A percentile compares a stretch with the other conserved stretches of the same genome.
Conservation (phyloP, 1,284 basidiomycete genomes). For the Takashimella koratensis region DNA sequence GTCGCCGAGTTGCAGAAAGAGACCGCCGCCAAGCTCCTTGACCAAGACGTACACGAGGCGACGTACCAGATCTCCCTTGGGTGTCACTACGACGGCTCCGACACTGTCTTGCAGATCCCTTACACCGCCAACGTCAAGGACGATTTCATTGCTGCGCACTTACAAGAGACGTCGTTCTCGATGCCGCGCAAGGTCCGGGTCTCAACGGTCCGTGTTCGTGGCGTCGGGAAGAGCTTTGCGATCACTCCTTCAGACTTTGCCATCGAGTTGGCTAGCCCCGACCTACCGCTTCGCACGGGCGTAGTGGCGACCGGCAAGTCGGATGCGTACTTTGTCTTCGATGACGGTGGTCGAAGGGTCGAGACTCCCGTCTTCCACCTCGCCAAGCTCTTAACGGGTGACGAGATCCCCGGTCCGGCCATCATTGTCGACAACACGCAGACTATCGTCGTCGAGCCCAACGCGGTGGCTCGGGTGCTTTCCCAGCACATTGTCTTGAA, state of each 20-base stretch:
- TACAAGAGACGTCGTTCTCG: constrained; percentile 48
- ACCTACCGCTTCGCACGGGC: not conserved
- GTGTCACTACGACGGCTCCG: constrained; percentile 37
- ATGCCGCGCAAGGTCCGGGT: constrained; percentile 44
- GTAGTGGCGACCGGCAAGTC: constrained; percentile 8
- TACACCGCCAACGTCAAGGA: constrained; percentile 31
- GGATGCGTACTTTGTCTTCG: constrained; percentile 9
- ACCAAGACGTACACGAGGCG: constrained; percentile 43
- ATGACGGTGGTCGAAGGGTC: constrained; percentile 30
- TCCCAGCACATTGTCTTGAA: not conserved
- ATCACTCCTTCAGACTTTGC: constrained; percentile 20
- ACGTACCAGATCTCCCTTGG: constrained; percentile 35
- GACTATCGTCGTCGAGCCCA: constrained; percentile 42
- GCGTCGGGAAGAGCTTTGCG: constrained; percentile 49
- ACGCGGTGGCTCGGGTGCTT: constrained; percentile 50
- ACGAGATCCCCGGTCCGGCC: constrained; percentile 55
- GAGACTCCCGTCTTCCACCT: constrained; percentile 78
- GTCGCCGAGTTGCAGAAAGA: constrained; percentile 18
- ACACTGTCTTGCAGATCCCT: constrained; percentile 43
- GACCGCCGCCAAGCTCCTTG: constrained; percentile 31
- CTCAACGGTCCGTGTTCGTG: constrained; percentile 50
- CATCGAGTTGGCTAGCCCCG: constrained; percentile 7
- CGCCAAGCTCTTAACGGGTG: constrained; percentile 63
- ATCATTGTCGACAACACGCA: constrained; percentile 42
- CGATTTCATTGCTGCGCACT: constrained; percentile 16